Base-by-base conservation (phyloP, 352 stramenopile genomes). In the Phytophthora megakarya region DNA sequence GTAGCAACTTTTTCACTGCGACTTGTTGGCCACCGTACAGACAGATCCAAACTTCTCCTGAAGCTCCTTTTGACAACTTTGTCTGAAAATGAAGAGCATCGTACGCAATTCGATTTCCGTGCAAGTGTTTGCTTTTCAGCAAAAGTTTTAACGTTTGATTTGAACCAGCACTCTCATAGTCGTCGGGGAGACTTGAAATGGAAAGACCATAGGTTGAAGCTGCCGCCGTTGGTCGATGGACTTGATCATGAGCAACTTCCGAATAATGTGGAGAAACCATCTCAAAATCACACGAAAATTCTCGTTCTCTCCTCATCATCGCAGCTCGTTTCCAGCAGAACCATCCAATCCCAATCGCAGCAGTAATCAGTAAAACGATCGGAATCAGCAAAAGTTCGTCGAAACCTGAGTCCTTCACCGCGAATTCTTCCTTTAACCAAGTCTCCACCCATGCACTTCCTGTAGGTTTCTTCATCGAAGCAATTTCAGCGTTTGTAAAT, bases 31-130 rank as follows among this genome's bases (percentile, higher is more conserved):
- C 68, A 26, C 72, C 67, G 59, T 84, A 84, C 15, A 67, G 44
- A 11, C 73, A 78, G 7, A 84, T 49, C 76, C 76, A 88, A 5
- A 85, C 69, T 67, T 84, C 76, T 18, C 72, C 64, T 19, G 65
- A 77, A 11, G 37, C 72, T 19, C 68, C 72, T 39, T 67, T 77
- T 1, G 63, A 73, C 16, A 79, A 22, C 12, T 67, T 32, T 15
- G 18, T 50, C 23, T 61, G 21, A n/a, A 70, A 66, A 12, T 28
- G 19, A 0, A 80, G 49, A 11, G 16, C 55, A 1, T 70, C 54
- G n/a, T 60, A 70, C 6, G 64, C 48, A 42, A 76, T 50, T 11
- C 69, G 69, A 44, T 72, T 72, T 1, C 56, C 67, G 1, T 37
- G 39, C 22, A 75, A 52, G 7, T 75, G 42, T 13, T 57, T 16